phyloP scores from a whole-genome alignment of 2,329 filamentous ascomycete genomes.

The Myriosclerotinia curreyana region DNA sequence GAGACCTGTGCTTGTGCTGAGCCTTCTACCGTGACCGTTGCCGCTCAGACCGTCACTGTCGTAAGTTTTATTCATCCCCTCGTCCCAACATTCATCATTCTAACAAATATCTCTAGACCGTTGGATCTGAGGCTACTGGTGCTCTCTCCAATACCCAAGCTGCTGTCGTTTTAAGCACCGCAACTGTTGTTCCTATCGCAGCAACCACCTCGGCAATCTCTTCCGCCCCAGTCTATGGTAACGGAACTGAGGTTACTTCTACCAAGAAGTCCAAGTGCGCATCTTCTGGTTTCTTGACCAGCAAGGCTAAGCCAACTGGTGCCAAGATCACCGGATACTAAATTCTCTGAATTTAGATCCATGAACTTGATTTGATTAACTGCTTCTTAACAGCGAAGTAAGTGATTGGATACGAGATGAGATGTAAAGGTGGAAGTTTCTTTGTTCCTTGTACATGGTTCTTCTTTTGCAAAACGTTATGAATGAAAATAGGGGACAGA shows the following conservation, averaged over 20 bases:
- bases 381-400: conserved; percentile 18
- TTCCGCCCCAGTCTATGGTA: conserved; percentile 10
- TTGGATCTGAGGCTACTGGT: conserved; percentile 13
- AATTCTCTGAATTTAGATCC: background rate
- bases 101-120: conserved; percentile 24
- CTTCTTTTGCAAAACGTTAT: conserved; percentile 6
- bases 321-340: conserved; percentile 19
- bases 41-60: conserved; percentile 33
- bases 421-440: conserved; percentile 10
- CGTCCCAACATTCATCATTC: background rate
- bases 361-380: background rate
- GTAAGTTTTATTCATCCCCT: conserved; percentile 17
- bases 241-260: conserved; percentile 29
- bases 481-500: background rate
- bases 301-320: conserved; percentile 23
- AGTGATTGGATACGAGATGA: background rate
- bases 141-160: conserved; percentile 18
- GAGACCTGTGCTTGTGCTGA: conserved; percentile 20
- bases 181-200: conserved; percentile 33
- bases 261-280: conserved; percentile 32
- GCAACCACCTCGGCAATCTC: conserved; percentile 29
- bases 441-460: conserved; percentile 12
- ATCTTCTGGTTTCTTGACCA: conserved; percentile 33
- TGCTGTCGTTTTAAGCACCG: conserved; percentile 30
- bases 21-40: conserved; percentile 35